Base-by-base conservation (phyloP, 345 rosid genomes). In the Camelina laxa region DNA sequence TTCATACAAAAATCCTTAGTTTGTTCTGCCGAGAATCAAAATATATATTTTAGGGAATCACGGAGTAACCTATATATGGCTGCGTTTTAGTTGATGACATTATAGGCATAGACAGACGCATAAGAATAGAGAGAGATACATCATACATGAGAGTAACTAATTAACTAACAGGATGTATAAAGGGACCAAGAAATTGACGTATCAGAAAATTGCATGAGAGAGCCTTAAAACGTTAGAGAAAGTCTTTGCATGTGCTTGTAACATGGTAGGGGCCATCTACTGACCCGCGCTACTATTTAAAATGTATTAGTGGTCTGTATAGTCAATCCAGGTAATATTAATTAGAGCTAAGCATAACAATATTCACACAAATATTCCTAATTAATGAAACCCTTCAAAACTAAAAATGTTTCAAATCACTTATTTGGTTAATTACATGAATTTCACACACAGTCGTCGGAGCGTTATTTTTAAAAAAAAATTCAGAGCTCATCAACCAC, bases 231-330 rank as follows among this genome's bases (percentile, higher is more conserved):
- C 70, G 80, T 76, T 50, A 38, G 22, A 38, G 22, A 76, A 27
- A 54, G 30, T 22, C 51, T 45, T 68, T 55, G 50, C 65, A 69
- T 76, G 80, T 76, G 80, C 70, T 55, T 48, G 58, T 76, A 69
- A 76, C 80, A 76, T 76, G 80, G 60, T 69, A 76, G 80, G 80
- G 80, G 13, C 65, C 69, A 53, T 19, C 41, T 9, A 24, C 10
- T 65, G 15, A 14, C 71, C 64, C 38, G 33, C 61, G n/a, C 24
- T 75, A n/a, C 33, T 48, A 47, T 31, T n/a, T 14, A 35, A 11
- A 17, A 39, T 36, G 6, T 19, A 48, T 58, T 48, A 49, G 53
- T 38, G 67, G 62, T 12, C 30, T 65, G 56, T 27, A 16, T 47
- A 24, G 33, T 57, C 72, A 74, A 66, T 57, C 35, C 51, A 57